Conservation (phyloP, 176 grass and related monocot genomes). For the Neostapfia colusana region DNA sequence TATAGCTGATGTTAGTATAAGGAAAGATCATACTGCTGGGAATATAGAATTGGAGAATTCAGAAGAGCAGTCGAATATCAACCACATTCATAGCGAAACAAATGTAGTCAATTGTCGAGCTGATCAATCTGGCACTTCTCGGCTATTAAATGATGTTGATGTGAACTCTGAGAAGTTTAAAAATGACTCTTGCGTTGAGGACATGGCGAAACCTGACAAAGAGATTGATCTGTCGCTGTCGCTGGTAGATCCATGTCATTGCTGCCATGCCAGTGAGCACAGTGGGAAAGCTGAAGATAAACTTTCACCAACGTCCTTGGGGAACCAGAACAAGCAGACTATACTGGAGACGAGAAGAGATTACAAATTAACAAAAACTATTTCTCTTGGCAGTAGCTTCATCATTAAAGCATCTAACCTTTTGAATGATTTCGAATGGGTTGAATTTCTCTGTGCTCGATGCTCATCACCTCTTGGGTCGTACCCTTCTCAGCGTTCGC, state of each 20-base stretch:
- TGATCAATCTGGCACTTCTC: constrained; percentile 24
- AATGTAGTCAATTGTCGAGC: constrained; percentile 17
- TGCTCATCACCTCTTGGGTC: constrained; percentile 73
- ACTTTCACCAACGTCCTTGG: not conserved
- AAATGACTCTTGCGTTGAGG: constrained; percentile 33
- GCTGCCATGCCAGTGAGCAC: constrained; percentile 39
- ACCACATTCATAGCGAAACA: constrained; percentile 25
- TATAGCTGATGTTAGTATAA: constrained; percentile 21
- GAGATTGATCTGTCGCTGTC: constrained; percentile 13
- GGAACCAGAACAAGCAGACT: constrained; percentile 8
- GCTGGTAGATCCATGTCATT: constrained; percentile 38
- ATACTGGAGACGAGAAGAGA: constrained; percentile 35
- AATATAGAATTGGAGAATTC: constrained; percentile 22
- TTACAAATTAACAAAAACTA: constrained; percentile 55
- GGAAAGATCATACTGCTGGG: constrained; percentile 8
- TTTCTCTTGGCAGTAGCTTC: constrained; percentile 78
- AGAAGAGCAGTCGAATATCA: constrained; percentile 24
- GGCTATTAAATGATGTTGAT: constrained; percentile 1
- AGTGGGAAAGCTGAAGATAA: constrained; percentile 30
- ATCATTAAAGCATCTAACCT: constrained; percentile 64
- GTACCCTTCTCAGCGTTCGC: constrained; percentile 58
- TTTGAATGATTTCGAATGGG: constrained; percentile 65
- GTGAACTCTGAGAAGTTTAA: constrained; percentile 39
- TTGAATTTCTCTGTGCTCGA: constrained; percentile 61
- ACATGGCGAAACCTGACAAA: constrained; percentile 27